Percentiles rank a stretch among this genome's conserved stretches.
phyloP scores from a whole-genome alignment of 306 rosid genomes.

The Bauhinia variegata region DNA sequence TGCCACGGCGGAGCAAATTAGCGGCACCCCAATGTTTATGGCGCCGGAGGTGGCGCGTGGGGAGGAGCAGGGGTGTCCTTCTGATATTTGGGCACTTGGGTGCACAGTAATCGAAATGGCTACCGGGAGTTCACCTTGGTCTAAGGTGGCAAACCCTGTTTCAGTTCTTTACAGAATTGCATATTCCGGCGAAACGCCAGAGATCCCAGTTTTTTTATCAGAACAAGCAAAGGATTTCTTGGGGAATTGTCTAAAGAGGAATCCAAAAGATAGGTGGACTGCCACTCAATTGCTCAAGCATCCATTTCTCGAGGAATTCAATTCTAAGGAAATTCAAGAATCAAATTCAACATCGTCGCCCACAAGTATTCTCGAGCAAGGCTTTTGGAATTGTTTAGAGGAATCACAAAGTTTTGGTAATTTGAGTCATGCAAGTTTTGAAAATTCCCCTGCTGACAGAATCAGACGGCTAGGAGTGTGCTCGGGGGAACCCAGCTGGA shows the following conservation, averaged over 20 bases:
- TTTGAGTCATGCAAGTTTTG: conserved; percentile 23
- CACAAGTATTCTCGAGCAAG: conserved; percentile 78
- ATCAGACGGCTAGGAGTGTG: conserved; percentile 50
- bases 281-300: conserved; percentile 72
- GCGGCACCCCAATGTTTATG: conserved; percentile 90
- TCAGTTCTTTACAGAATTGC: conserved; percentile 65
- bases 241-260: conserved; percentile 67
- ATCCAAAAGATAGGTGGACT: conserved; percentile 75
- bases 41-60: conserved; percentile 94
- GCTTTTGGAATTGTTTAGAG: conserved; percentile 60
- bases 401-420: conserved; percentile 48
- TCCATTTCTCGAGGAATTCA: conserved; percentile 62
- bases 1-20: conserved; percentile 17
- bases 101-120: conserved; percentile 85
- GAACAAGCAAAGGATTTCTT: conserved; percentile 71
- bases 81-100: conserved; percentile 92
- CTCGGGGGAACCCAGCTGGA: conserved; percentile 56
- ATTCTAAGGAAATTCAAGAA: conserved; percentile 45
- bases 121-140: conserved; percentile 67
- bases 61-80: conserved; percentile 64
- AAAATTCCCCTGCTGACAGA: conserved; percentile 43
- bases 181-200: conserved; percentile 60
- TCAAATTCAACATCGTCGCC: conserved; percentile 70
- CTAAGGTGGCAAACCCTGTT: conserved; percentile 57
- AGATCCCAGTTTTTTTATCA: conserved; percentile 70